These are phyloP conservation scores for Lanzia echinophila DNA, from an alignment of 2,329 filamentous ascomycete genomes.

Conservation along the genomic window DNA sequence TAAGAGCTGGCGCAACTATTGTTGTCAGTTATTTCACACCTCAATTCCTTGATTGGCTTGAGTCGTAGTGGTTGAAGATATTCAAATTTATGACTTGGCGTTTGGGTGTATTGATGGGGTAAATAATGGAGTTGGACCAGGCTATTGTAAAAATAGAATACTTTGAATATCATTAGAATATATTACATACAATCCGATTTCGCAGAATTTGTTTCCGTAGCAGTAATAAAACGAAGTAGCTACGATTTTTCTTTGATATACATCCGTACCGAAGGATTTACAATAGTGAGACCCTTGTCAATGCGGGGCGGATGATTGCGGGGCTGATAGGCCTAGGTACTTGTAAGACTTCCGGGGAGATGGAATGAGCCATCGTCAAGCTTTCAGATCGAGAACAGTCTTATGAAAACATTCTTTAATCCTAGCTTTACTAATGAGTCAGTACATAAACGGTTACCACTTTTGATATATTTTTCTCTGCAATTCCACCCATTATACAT, in stretches of 20 bases:
- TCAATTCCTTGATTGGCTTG: conserved; percentile 63
- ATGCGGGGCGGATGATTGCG: conserved; percentile 3
- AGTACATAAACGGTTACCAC: not conserved
- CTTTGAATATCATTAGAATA: not conserved
- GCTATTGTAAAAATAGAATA: conserved; percentile 3
- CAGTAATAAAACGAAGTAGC: no score
- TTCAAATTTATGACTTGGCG: not conserved
- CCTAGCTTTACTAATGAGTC: not conserved
- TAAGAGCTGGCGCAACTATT: conserved; percentile 88
- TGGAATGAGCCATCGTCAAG: not conserved
- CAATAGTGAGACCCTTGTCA: not conserved
- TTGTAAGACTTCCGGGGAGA: not conserved
- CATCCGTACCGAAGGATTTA: not conserved
- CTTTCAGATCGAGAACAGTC: not conserved
- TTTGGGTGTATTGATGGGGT: conserved; percentile 8
- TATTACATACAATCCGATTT: no score
- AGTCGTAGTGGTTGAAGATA: conserved; percentile 35
- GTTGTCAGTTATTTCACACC: conserved; percentile 93
- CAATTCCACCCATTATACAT: no score
- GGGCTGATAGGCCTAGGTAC: not conserved
- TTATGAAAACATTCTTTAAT: not conserved
- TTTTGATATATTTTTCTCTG: not conserved
- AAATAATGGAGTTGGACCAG: conserved; percentile 9
- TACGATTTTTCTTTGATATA: not conserved
- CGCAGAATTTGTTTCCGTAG: no score